Evolutionary conservation across 1,284 basidiomycete genomes (phyloP).

Genomic region (Moesziomyces antarcticus): DNA sequence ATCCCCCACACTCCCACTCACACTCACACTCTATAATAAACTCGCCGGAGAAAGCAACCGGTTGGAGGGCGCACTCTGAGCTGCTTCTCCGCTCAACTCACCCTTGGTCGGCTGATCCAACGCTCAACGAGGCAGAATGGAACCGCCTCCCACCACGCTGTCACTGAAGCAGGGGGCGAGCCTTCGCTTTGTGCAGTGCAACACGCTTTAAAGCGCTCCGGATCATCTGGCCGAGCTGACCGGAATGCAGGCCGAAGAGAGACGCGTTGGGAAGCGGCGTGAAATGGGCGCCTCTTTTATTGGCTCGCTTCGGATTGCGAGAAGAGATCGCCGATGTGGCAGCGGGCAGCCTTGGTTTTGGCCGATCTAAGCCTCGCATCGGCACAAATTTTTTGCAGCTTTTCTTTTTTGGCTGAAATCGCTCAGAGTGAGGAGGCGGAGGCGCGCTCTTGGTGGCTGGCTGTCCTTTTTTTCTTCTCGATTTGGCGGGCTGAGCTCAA

Average conservation of each 20-base stretch:
- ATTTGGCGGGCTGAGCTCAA: too few species aligned
- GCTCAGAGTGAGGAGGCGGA: neutral
- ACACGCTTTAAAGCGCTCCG: too few species aligned
- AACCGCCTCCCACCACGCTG: too few species aligned
- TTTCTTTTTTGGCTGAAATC: neutral
- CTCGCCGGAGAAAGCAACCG: neutral
- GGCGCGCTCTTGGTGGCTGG: neutral
- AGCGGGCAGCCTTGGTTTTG: too few species aligned
- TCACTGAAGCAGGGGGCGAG: too few species aligned
- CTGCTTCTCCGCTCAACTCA: neutral
- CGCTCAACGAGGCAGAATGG: too few species aligned
- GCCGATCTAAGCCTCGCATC: neutral
- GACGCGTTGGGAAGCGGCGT: neutral
- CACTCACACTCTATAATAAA: neutral
- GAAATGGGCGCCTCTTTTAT: neutral
- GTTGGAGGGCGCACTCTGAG: neutral
- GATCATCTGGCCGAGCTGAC: neutral
- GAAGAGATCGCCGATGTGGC: neutral
- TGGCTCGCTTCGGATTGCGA: neutral
- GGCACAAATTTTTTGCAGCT: neutral
- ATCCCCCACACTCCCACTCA: too few species aligned
- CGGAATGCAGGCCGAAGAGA: neutral
- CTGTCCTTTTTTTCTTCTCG: neutral
- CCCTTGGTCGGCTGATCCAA: too few species aligned
- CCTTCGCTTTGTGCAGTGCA: too few species aligned